Base-by-base conservation (phyloP, 768 basidiomycete genomes). In the Lactifluus piperatus region DNA sequence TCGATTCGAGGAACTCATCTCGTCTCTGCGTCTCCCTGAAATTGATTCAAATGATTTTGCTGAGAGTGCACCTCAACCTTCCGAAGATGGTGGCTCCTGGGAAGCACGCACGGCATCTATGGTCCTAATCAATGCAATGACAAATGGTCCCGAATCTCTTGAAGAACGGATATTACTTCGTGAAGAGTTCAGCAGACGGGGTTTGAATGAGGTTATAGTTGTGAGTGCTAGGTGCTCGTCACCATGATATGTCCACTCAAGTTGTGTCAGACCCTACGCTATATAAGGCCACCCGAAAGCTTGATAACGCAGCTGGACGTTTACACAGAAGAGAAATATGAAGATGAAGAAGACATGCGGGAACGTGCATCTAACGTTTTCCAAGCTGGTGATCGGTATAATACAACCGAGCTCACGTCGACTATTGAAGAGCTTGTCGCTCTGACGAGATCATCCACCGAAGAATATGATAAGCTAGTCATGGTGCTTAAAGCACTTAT, bases 241-340 rank as follows among this genome's bases (percentile, higher is more conserved):
- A 18, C 20, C 20, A 11, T 34, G 5, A 32, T 26, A 9, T 30
- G 30, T 32, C 47, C 53, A 30, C 32, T 32, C 50, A 39, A 29
- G 43, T 27, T 61, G 14, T 14, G 41, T 13, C 64, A 94, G 92
- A 81, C 83, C 4, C 74, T 94, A 7, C 79, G 84, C 60, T 91
- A 91, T 64, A 74, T 83, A 39, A 79, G 81, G 65, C 89, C 91
- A 1, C 88, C 91, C 7, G 91, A 87, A n/a, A 69, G 65, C 4
- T 72, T 95, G n/a, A 68, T 88, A n/a, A 86, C 78, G 0, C 93
- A 94, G 65, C 72, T 94, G 6, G 81, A 86, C 62, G 77, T 91
- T 27, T 95, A 93, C 65, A 79, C 81, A 0, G 92, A 95, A 62
- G 92, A 94, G 69, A 89, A 91, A 65, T 88, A 85, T 46, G 92